phyloP scores from a whole-genome alignment of 441 rosid genomes.

The Populus tomentosa region DNA sequence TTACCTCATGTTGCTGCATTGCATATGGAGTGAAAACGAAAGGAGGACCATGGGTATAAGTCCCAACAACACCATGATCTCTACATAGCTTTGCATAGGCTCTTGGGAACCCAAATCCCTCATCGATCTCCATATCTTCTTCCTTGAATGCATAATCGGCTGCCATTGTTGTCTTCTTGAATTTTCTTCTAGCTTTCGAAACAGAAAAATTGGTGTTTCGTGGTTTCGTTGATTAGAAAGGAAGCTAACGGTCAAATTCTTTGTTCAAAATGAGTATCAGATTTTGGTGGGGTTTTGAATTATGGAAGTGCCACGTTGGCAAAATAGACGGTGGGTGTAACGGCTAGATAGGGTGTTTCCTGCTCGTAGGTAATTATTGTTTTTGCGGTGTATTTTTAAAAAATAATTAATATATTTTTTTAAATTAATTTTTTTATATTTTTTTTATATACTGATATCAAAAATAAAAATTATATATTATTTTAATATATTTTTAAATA shows the following conservation, averaged over 20 bases:
- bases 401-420: too few relatives aligned
- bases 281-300: conserved; percentile 15
- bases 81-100: conserved; percentile 70
- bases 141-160: conserved; percentile 33
- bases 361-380: too few relatives aligned
- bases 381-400: too few relatives aligned
- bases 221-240: conserved; percentile 8
- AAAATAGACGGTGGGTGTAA: conserved; percentile 14
- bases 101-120: conserved; percentile 68
- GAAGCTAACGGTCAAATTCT: conserved; percentile 47
- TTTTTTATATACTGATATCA: too few relatives aligned
- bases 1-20: conserved; percentile 62
- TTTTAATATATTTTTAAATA: too few relatives aligned
- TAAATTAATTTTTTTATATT: too few relatives aligned
- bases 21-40: conserved; percentile 56
- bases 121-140: conserved; percentile 57
- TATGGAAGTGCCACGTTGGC: conserved; percentile 18
- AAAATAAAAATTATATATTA: too few relatives aligned
- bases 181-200: background rate
- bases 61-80: conserved; percentile 27
- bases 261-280: background rate
- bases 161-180: conserved; percentile 27
- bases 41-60: conserved; percentile 68
- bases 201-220: background rate
- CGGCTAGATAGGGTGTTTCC: conserved; percentile 25